phyloP scores from a whole-genome alignment of 805 yeast genomes.

The Clavispora santaluciae region DNA sequence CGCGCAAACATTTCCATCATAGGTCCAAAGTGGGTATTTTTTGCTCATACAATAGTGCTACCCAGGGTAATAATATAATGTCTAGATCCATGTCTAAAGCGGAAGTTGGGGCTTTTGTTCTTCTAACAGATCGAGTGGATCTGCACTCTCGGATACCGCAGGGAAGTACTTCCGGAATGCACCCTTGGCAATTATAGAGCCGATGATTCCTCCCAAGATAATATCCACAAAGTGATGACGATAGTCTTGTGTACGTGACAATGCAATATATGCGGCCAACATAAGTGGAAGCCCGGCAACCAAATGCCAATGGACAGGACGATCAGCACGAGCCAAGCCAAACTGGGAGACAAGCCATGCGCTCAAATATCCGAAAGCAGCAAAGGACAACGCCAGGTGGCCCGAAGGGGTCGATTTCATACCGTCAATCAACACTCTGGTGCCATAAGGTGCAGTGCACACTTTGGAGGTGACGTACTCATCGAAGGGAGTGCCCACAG shows the following conservation, averaged over 20 bases:
- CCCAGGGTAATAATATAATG: too few relatives aligned
- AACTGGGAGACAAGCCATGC: constrained; percentile 47
- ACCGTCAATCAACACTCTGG: constrained; percentile 40
- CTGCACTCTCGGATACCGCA: constrained; percentile 6
- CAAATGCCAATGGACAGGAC: constrained; percentile 9
- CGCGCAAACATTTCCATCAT: too few relatives aligned
- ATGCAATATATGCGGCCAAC: constrained; percentile 22
- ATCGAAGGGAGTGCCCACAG: constrained; percentile 9
- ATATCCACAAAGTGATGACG: constrained; percentile 33
- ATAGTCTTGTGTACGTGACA: constrained; percentile 25
- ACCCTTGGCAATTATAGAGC: constrained; percentile 21
- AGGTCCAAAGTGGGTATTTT: too few relatives aligned
- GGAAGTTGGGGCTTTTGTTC: constrained; percentile 11
- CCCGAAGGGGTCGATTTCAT: constrained; percentile 57
- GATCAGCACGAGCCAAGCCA: constrained; percentile 6
- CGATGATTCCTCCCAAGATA: constrained; percentile 29
- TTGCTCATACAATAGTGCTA: too few relatives aligned
- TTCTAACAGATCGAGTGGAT: constrained; percentile 9
- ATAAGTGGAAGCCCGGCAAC: constrained; percentile 16
- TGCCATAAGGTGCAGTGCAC: constrained; percentile 24
- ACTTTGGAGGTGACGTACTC: constrained; percentile 18
- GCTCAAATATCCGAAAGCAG: constrained; percentile 43
- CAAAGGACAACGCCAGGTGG: constrained; percentile 50
- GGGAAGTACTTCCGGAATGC: constrained; percentile 28
- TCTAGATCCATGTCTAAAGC: too few relatives aligned